Percentiles rank a stretch among this genome's conserved stretches.
These are phyloP conservation scores for Penicillium herquei DNA, from an alignment of 495 filamentous ascomycete genomes.

Conservation along the genomic window DNA sequence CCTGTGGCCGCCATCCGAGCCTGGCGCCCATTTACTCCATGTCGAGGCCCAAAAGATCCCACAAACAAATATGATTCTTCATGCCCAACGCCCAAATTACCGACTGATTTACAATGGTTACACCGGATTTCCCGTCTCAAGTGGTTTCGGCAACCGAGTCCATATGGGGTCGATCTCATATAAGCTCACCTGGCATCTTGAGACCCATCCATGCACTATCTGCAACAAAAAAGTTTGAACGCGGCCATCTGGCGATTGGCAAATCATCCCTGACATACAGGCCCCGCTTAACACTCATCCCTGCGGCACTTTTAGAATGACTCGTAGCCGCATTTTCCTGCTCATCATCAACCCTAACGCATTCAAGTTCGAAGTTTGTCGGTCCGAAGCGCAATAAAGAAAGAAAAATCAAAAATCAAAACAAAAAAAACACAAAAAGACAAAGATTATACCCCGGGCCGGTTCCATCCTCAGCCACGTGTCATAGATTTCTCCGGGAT, in stretches of 20 bases:
- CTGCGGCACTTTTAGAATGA: not conserved
- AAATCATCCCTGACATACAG: not conserved
- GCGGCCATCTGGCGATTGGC: not conserved
- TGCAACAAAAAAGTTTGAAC: not conserved
- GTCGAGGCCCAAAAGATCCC: slow-evolving; percentile 9
- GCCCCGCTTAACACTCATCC: not conserved
- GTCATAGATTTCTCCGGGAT: not conserved
- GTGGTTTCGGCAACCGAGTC: too few relatives aligned
- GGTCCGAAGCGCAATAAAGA: not conserved
- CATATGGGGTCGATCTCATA: not conserved
- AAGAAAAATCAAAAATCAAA: not conserved
- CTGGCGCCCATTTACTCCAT: not conserved
- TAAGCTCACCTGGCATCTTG: not conserved
- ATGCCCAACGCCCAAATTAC: slow-evolving; percentile 27
- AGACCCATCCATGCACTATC: not conserved
- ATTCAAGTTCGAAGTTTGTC: not conserved
- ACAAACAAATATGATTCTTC: slow-evolving; percentile 16
- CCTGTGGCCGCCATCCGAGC: not conserved
- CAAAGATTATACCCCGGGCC: slow-evolving; percentile 2
- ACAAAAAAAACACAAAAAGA: not conserved
- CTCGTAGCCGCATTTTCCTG: not conserved
- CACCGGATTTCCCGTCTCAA: not conserved
- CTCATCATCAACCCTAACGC: not conserved
- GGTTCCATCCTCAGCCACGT: slow-evolving; percentile 18
- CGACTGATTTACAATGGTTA: slow-evolving; percentile 17